Conservation (phyloP, 371 early-diverging fungal genomes). For the Rhizopus delemar region DNA sequence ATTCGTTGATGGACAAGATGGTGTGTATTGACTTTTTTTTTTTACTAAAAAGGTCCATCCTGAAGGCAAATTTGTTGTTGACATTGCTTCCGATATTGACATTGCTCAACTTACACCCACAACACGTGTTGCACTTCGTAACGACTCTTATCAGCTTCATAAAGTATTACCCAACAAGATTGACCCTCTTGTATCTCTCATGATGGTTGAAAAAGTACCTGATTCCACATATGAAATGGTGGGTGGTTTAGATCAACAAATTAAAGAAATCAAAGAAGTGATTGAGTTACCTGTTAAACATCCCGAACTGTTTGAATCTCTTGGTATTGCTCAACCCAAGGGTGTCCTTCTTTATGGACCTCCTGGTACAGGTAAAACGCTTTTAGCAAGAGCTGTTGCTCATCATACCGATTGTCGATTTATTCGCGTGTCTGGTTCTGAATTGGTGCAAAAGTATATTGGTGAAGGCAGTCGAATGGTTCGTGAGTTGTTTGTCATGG, state of each 20-base stretch:
- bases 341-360: slow-evolving; percentile 99
- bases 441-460: slow-evolving; percentile 97
- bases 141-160: slow-evolving; percentile 98
- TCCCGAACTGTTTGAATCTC: slow-evolving; percentile 54
- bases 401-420: slow-evolving; percentile 99
- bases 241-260: slow-evolving; percentile 99
- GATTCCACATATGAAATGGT: slow-evolving; percentile 99
- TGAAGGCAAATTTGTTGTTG: slow-evolving; percentile 99
- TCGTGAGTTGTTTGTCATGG: slow-evolving; percentile 99
- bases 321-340: slow-evolving; percentile 55
- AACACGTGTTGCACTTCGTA: slow-evolving; percentile 95
- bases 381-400: slow-evolving; percentile 99
- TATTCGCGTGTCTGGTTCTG: slow-evolving; percentile 99
- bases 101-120: slow-evolving; percentile 91
- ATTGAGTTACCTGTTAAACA: slow-evolving; percentile 98
- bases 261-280: slow-evolving; percentile 99
- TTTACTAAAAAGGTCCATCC: slow-evolving; percentile 73
- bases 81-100: slow-evolving; percentile 91
- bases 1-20: background rate
- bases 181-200: slow-evolving; percentile 99
- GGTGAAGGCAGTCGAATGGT: slow-evolving; percentile 99
- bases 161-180: slow-evolving; percentile 99
- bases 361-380: slow-evolving; percentile 99
- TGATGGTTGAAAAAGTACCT: slow-evolving; percentile 99
- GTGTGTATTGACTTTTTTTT: background rate